Percentiles rank a stretch among this genome's conserved stretches.
phyloP scores from a whole-genome alignment of 78 protist genomes.

The Cavenderia fasciculata region DNA sequence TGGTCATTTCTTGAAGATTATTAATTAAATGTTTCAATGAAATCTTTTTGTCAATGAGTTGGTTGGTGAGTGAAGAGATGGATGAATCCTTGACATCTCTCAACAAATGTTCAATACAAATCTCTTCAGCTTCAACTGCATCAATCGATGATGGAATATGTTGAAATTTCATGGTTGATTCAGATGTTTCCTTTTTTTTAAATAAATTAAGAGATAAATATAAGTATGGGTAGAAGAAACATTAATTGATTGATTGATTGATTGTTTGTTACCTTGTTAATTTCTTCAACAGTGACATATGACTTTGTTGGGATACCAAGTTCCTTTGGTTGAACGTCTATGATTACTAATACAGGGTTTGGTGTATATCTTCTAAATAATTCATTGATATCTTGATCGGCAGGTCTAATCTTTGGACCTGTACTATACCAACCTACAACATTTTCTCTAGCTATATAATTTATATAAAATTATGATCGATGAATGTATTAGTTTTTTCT shows the following conservation, averaged over 20 bases:
- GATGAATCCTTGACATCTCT: constrained; percentile 95
- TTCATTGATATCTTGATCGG: constrained; percentile 94
- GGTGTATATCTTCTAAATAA: constrained; percentile 87
- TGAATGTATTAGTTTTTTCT: neutral
- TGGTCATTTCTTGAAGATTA: constrained; percentile 57
- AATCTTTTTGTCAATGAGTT: constrained; percentile 78
- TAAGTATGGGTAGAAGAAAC: neutral
- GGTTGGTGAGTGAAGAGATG: constrained; percentile 86
- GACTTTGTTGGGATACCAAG: constrained; percentile 92
- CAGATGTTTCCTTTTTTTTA: constrained; percentile 75
- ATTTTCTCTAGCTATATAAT: constrained; percentile 87
- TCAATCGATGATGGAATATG: constrained; percentile 95
- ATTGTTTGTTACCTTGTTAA: constrained; percentile 82
- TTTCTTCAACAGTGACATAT: constrained; percentile 91
- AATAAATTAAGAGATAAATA: neutral
- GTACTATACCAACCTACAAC: constrained; percentile 99
- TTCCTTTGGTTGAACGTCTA: constrained; percentile 90
- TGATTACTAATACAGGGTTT: constrained; percentile 91
- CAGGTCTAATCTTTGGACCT: constrained; percentile 95
- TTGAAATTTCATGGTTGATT: constrained; percentile 86
- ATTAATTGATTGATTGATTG: neutral
- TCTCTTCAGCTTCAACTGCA: constrained; percentile 96
- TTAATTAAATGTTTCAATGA: constrained; percentile 76
- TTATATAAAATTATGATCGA: neutral
- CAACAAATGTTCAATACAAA: constrained; percentile 99